Evolutionary conservation across 1,284 basidiomycete species (phyloP).

Genomic region (Cryptococcus sp.): DNA sequence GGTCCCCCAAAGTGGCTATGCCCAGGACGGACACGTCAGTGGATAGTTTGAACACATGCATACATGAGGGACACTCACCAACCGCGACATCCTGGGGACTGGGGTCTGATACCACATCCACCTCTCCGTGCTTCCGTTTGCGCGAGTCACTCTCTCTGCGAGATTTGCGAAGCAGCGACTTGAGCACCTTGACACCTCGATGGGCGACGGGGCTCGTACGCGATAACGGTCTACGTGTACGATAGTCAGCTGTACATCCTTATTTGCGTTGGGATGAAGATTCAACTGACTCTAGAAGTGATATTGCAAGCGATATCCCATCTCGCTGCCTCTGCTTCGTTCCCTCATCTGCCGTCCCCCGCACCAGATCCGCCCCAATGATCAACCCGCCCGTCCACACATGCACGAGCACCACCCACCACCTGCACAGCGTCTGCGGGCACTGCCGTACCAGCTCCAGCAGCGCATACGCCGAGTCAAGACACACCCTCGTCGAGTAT

Average conservation of each 20-base stretch:
- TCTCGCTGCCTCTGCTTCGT: slow-evolving; percentile 7
- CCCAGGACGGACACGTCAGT: background rate
- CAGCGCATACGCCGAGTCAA: slow-evolving; percentile 18
- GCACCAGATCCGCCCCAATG: slow-evolving; percentile 15
- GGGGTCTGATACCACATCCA: background rate
- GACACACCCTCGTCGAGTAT: slow-evolving; percentile 16
- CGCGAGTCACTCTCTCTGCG: background rate
- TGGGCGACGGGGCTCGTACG: slow-evolving; percentile 11
- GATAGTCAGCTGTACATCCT: background rate
- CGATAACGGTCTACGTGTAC: slow-evolving; percentile 11
- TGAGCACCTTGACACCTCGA: slow-evolving; percentile 17
- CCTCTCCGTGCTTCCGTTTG: slow-evolving; percentile 2
- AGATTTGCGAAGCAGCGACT: slow-evolving; percentile 7
- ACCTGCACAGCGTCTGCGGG: slow-evolving; percentile 14
- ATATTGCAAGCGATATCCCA: slow-evolving; percentile 12
- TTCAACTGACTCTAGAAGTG: slow-evolving; percentile 15
- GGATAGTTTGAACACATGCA: background rate
- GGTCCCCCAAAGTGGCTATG: slow-evolving; percentile 8
- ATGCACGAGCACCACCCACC: slow-evolving; percentile 25
- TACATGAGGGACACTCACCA: background rate
- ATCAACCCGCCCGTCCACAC: slow-evolving; percentile 23
- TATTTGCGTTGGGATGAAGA: background rate
- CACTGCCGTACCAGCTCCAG: slow-evolving; percentile 18
- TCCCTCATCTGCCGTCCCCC: slow-evolving; percentile 2
- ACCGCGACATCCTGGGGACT: background rate